Conservation (phyloP, 148 eudicot genomes). For the Rhododendron molle region DNA sequence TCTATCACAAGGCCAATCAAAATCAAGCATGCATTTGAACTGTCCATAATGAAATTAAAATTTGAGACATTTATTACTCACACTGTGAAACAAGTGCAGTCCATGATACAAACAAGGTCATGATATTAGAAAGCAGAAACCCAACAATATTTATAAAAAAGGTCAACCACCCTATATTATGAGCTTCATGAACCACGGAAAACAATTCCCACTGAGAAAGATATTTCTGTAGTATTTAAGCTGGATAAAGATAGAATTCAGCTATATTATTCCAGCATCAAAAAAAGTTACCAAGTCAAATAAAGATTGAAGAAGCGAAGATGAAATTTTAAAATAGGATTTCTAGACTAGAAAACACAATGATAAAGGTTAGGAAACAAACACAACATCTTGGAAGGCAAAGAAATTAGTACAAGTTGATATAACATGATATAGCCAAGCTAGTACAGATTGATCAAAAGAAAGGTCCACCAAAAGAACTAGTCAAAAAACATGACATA, state of each 20-base stretch:
- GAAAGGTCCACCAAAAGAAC: neutral
- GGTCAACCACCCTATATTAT: neutral
- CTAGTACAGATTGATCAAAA: neutral
- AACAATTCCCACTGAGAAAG: neutral
- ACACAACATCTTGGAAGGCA: neutral
- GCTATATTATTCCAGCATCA: neutral
- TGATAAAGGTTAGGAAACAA: neutral
- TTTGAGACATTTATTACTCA: neutral
- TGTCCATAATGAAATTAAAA: neutral
- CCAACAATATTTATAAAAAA: neutral
- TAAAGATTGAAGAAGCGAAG: neutral
- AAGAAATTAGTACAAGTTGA: neutral
- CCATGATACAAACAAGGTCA: neutral
- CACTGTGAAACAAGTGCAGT: neutral
- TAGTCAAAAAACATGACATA: neutral
- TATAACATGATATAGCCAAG: too few species aligned
- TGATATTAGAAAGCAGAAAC: neutral
- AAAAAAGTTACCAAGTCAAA: neutral
- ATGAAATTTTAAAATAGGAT: neutral
- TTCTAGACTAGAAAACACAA: neutral
- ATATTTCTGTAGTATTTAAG: neutral
- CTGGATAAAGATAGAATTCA: neutral
- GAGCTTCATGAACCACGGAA: neutral
- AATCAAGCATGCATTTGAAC: neutral
- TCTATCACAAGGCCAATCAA: neutral